phyloP scores from a whole-genome alignment of 2,329 filamentous ascomycete genomes.

The Phialophora verrucosa region DNA sequence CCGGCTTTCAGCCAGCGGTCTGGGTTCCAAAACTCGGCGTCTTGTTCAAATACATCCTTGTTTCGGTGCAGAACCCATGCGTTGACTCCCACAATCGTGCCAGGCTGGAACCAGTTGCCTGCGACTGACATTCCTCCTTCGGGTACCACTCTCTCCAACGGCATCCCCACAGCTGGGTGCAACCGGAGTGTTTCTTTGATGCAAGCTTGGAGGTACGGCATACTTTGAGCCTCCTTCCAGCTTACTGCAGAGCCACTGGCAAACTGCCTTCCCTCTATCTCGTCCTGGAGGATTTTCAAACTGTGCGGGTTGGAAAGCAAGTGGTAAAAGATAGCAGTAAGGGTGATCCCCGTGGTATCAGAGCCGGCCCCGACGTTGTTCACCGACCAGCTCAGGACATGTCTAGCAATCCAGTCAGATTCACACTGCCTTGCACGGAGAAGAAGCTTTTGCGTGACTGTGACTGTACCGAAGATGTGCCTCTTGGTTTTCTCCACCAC shows the following conservation, averaged over 20 bases:
- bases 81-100: conserved; percentile 74
- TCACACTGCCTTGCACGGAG: not conserved
- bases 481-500: too few relatives aligned
- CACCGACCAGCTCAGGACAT: conserved; percentile 4
- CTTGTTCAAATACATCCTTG: conserved; percentile 69
- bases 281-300: not conserved
- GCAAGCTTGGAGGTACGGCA: conserved; percentile 76
- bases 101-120: conserved; percentile 69
- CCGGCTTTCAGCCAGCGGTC: conserved; percentile 70
- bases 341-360: conserved; percentile 77
- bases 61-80: conserved; percentile 77
- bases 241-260: conserved; percentile 40
- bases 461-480: not conserved
- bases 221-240: conserved; percentile 67
- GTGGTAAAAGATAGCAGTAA: conserved; percentile 75
- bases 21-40: conserved; percentile 69
- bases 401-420: not conserved
- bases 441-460: not conserved
- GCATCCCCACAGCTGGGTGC: conserved; percentile 74
- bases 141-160: conserved; percentile 75
- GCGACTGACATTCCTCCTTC: conserved; percentile 65
- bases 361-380: conserved; percentile 64
- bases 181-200: conserved; percentile 78
- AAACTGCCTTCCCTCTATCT: not conserved
- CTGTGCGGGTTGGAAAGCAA: conserved; percentile 65